Conservation (phyloP, 352 stramenopile species). For the Paralagenidium karlingii region DNA sequence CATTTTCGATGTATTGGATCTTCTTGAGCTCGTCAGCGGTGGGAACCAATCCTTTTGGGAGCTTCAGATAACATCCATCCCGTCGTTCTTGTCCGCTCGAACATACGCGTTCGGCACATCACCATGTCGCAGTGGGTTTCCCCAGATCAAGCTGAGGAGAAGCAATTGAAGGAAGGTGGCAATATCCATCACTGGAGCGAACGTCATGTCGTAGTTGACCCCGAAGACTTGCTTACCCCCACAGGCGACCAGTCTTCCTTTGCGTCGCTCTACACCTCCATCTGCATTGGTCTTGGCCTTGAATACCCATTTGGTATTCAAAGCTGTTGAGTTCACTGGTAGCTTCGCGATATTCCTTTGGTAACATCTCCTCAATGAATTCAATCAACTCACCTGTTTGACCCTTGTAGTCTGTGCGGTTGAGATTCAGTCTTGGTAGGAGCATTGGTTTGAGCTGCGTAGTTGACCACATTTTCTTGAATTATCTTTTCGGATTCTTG, state of each 20-base stretch:
- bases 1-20: not conserved
- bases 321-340: not conserved
- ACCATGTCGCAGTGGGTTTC: slow-evolving; percentile 7
- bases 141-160: slow-evolving; percentile 3
- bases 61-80: slow-evolving; percentile 9
- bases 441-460: too few relatives aligned
- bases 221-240: slow-evolving; percentile 8
- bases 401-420: too few relatives aligned
- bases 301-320: slow-evolving; percentile 12
- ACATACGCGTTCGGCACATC: slow-evolving; percentile 20
- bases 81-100: slow-evolving; percentile 6
- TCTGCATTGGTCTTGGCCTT: slow-evolving; percentile 9
- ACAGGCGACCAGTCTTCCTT: slow-evolving; percentile 7
- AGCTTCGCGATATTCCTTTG: too few relatives aligned
- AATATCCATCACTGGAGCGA: slow-evolving; percentile 14
- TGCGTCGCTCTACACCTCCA: slow-evolving; percentile 7
- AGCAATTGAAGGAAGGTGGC: slow-evolving; percentile 8
- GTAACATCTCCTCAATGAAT: too few relatives aligned
- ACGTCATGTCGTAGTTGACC: slow-evolving; percentile 8
- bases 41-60: slow-evolving; percentile 7
- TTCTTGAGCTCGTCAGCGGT: slow-evolving; percentile 3
- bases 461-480: too few relatives aligned
- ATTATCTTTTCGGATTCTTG: too few relatives aligned
- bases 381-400: too few relatives aligned
- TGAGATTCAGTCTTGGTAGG: too few relatives aligned